phyloP scores from a whole-genome alignment of 2,329 filamentous ascomycete genomes.

The Diaporthe sp. region DNA sequence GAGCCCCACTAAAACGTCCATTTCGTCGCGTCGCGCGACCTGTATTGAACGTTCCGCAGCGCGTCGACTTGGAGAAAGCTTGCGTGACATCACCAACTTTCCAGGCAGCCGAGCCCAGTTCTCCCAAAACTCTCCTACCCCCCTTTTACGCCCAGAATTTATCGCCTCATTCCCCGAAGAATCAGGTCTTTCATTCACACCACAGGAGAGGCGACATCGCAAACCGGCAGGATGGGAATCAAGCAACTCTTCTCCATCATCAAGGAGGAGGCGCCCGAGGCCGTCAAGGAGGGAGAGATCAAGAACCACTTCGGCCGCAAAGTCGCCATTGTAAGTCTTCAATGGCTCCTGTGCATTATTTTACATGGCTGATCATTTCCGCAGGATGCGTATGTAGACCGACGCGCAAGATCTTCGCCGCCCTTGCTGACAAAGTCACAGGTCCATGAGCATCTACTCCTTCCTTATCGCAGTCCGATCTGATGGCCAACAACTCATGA shows the following conservation, averaged over 20 bases:
- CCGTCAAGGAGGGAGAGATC: slow-evolving; percentile 96
- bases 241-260: slow-evolving; percentile 85
- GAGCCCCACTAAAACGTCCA: slow-evolving; percentile 28
- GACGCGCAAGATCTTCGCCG: not conserved
- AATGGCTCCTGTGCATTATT: not conserved
- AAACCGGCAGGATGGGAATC: slow-evolving; percentile 67
- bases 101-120: slow-evolving; percentile 2
- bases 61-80: slow-evolving; percentile 41
- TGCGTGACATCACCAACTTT: slow-evolving; percentile 44
- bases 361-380: slow-evolving; percentile 36
- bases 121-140: not conserved
- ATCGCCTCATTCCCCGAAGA: not conserved
- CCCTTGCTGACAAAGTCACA: slow-evolving; percentile 50
- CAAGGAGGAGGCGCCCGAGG: slow-evolving; percentile 93
- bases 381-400: slow-evolving; percentile 68
- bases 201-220: not conserved
- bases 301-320: slow-evolving; percentile 99
- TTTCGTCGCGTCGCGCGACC: slow-evolving; percentile 36
- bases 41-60: slow-evolving; percentile 26
- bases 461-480: slow-evolving; percentile 98
- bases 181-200: not conserved
- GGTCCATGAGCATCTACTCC: slow-evolving; percentile 99
- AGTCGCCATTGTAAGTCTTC: slow-evolving; percentile 86
- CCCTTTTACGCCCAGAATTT: not conserved
- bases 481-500: slow-evolving; percentile 95